Evolutionary conservation across 306 rosid genomes (phyloP).

Genomic region (Fragaria nilgerrensis): DNA sequence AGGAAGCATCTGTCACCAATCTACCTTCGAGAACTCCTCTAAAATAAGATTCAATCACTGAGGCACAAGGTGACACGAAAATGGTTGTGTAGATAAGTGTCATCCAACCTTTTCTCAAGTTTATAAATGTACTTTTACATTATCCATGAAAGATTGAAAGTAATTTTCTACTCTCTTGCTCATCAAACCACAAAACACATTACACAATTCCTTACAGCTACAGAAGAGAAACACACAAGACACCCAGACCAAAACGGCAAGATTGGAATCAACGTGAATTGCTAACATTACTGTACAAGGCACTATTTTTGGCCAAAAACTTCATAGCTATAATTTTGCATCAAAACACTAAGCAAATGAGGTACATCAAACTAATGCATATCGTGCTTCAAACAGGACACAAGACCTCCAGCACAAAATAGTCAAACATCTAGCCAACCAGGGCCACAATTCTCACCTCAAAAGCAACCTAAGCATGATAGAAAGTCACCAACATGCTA

Average conservation of each 20-base stretch:
- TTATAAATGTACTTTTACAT: no score
- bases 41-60: conserved; percentile 81
- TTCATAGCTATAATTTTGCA: neutral
- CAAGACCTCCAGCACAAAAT: neutral
- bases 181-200: no score
- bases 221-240: no score
- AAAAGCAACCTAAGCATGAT: neutral
- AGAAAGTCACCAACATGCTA: neutral
- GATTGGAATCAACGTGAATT: no score
- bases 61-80: conserved; percentile 90
- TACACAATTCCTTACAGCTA: no score
- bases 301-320: neutral
- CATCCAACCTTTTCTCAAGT: no score
- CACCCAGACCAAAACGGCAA: no score
- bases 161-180: no score
- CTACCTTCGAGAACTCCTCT: conserved; percentile 87
- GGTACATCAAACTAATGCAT: neutral
- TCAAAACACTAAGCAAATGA: neutral
- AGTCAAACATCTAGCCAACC: neutral
- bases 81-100: conserved; percentile 38
- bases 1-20: conserved; percentile 85
- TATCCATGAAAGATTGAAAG: no score
- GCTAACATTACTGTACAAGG: neutral
- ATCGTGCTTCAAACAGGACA: neutral
- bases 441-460: neutral